Conservation (phyloP, 495 filamentous ascomycete species). For the Oidiodendron maius region DNA sequence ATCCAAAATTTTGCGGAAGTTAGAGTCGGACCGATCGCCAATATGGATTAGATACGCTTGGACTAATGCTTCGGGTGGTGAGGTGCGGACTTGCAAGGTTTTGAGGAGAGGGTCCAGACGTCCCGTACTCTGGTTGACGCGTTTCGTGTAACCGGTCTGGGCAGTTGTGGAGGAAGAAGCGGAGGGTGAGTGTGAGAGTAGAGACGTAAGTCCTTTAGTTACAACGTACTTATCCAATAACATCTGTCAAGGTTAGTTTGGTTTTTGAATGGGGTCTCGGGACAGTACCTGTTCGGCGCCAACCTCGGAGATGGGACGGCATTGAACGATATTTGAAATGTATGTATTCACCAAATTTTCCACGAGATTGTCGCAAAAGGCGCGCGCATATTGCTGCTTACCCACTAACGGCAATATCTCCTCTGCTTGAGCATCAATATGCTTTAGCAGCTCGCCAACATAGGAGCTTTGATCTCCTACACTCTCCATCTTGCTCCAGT, state of each 20-base stretch:
- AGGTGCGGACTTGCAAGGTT: conserved; percentile 89
- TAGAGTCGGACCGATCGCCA: conserved; percentile 80
- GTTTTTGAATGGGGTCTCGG: neutral
- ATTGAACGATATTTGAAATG: conserved; percentile 78
- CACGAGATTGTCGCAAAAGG: conserved; percentile 91
- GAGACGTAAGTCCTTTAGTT: conserved; percentile 70
- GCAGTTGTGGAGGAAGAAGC: conserved; percentile 37
- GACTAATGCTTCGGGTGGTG: conserved; percentile 86
- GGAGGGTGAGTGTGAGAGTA: conserved; percentile 50
- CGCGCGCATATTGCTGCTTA: conserved; percentile 89
- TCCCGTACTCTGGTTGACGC: conserved; percentile 76
- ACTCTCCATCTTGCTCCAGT: conserved; percentile 90
- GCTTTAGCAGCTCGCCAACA: conserved; percentile 70
- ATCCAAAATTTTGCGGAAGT: conserved; percentile 95
- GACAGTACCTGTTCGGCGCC: conserved; percentile 81
- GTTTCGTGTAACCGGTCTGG: conserved; percentile 70
- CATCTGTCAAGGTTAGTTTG: conserved; percentile 48
- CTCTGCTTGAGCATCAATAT: conserved; percentile 59
- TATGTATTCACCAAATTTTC: conserved; percentile 77
- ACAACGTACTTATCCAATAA: conserved; percentile 89
- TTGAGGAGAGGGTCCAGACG: conserved; percentile 92
- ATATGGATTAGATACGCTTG: conserved; percentile 97
- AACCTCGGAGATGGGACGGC: conserved; percentile 82
- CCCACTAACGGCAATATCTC: conserved; percentile 75
- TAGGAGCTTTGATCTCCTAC: conserved; percentile 97